Base-by-base conservation (phyloP, 2,329 filamentous ascomycete genomes). In the Colletotrichum sp. region DNA sequence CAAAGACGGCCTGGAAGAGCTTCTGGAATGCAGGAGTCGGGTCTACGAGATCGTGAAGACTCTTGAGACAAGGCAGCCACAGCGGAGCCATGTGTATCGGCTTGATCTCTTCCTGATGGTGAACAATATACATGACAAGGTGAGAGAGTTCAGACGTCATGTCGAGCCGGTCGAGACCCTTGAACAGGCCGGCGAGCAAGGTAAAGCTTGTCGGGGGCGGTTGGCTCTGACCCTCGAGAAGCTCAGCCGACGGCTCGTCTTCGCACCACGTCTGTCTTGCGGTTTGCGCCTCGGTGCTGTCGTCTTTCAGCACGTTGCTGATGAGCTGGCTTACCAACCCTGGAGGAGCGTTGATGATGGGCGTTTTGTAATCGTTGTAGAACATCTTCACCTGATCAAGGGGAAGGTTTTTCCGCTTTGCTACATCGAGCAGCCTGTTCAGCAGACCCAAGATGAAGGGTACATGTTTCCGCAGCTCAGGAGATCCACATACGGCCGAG, bases 121-220 rank as follows among this genome's bases (percentile, higher is more conserved):
- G 6, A 21, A 68, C 48, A 26, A 76, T 74, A 4, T 60, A 36
- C 10, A 66, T 30, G 7, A 65, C 65, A 9, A 76, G 28, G 24
- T 59, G n/a, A 16, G 16, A 4, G 4, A 48, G 43, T 34, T 76
- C 63, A 39, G 73, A 64, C 26, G 30, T 28, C 64, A 76, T 68
- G 13, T 21, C 74, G 9, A 76, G 65, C 21, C 71, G 70, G 18
- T 76, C 70, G 3, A 76, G 70, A 13, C 55, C 68, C 21, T 71
- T 73, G 65, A 76, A 68, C 8, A 74, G 34, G 7, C 70, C 74
- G 18, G 71, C 74, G n/a, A 76, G 60, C 10, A 74, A 52, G n/a
- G 24, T 16, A 9, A 69, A 34, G 21, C 30, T 73, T 7, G 36
- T 69, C 21, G 65, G 28, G 18, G 18, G 64, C 21, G 64, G 34